Base-by-base conservation (phyloP, 1,284 basidiomycete species). In the Rhodotorula sp. region DNA sequence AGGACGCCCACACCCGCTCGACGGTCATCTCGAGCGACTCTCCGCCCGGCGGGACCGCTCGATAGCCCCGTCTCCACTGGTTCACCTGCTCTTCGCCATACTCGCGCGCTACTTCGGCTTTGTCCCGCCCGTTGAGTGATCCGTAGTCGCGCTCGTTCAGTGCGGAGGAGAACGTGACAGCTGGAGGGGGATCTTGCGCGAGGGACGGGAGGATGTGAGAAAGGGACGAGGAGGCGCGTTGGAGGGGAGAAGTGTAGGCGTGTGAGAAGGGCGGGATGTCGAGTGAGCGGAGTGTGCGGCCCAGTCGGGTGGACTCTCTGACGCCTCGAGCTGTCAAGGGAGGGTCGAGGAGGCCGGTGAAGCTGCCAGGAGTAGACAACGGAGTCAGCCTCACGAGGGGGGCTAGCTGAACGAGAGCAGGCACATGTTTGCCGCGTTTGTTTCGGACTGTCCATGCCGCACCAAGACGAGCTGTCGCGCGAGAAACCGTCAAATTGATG, bases 121-220 rank as follows among this genome's bases (percentile, higher is more conserved):
- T 70, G 36, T 55, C 46, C 13, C 62, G 52, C 2, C 68, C 68
- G 46, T 70, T 70, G 19, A 70, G 44, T 10, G 13, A 13, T 15
- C 68, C 68, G 27, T 70, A 70, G 39, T 70, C 57, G 39, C 68
- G 56, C 48, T 70, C 68, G 44, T 55, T 55, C 9, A 70, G 49
- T 13, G 51, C 64, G 10, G 56, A 10, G 1, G 24, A 30, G 57
- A 61, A 27, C 0, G 34, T 27, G 11, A 36, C 29, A 3, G 34
- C 57, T 30, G 57, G 47, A 3, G 58, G 22, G 24, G 8, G n/a
- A 1, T 36, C 29, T 24, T 54, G 44, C 7, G 9, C 29, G 34
- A 64, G 54, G 4, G 59, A 8, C 2, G 27, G n/a, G 47, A 70
- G 59, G 48, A 70, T 46, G 58, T 61, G 47, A 1, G 34, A 24